These are phyloP conservation scores for Mycosphaerelloides madeirae DNA, from an alignment of 2,329 filamentous ascomycete genomes.

Conservation along the genomic window DNA sequence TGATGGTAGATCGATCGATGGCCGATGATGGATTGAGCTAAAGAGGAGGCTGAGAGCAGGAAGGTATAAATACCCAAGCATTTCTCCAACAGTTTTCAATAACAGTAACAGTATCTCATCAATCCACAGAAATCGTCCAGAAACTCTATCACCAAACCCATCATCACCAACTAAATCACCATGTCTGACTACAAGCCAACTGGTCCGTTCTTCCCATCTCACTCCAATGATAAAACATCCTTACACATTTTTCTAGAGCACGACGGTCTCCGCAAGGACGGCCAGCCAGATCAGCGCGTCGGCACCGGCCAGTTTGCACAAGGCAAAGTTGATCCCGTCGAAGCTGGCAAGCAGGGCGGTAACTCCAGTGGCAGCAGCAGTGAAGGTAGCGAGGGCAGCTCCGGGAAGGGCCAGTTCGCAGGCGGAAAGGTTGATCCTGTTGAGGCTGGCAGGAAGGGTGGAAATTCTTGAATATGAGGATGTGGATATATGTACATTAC, in stretches of 20 bases:
- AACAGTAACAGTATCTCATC: too few relatives aligned
- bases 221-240: neutral
- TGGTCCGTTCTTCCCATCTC: slow-evolving; percentile 14
- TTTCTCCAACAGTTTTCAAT: too few relatives aligned
- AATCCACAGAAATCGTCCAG: too few relatives aligned
- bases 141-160: too few relatives aligned
- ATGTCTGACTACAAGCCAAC: slow-evolving; percentile 37
- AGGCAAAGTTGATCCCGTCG: slow-evolving; percentile 39
- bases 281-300: slow-evolving; percentile 39
- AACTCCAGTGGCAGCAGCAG: slow-evolving; percentile 5
- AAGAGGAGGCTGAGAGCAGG: too few relatives aligned
- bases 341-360: slow-evolving; percentile 40
- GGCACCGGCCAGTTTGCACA: slow-evolving; percentile 41
- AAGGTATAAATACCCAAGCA: too few relatives aligned
- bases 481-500: too few relatives aligned
- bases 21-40: too few relatives aligned
- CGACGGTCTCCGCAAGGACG: slow-evolving; percentile 41
- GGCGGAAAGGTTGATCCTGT: slow-evolving; percentile 35
- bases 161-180: slow-evolving; percentile 14
- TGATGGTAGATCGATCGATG: too few relatives aligned
- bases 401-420: slow-evolving; percentile 21
- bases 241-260: slow-evolving; percentile 32
- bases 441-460: slow-evolving; percentile 39
- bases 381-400: slow-evolving; percentile 10
- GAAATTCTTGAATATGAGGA: too few relatives aligned